phyloP scores from a whole-genome alignment of 805 yeast genomes.

The Saccharomyces paradoxus region DNA sequence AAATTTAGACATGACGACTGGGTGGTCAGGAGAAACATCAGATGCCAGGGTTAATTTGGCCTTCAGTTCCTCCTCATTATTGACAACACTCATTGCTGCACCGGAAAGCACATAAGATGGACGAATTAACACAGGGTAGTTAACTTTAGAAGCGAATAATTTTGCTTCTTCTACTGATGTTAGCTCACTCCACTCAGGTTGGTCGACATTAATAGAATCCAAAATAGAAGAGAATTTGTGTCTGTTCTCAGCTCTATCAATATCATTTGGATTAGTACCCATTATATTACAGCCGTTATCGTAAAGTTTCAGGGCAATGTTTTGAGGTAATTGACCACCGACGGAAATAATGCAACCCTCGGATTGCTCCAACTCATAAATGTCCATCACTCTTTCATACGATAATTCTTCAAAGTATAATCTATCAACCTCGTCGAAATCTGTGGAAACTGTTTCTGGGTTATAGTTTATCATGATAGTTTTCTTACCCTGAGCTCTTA shows the following conservation, averaged over 20 bases:
- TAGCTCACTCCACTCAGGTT: slow-evolving; percentile 96
- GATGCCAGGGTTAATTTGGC: slow-evolving; percentile 79
- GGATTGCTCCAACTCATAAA: slow-evolving; percentile 85
- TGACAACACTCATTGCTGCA: slow-evolving; percentile 96
- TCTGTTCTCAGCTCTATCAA: slow-evolving; percentile 96
- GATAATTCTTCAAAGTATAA: slow-evolving; percentile 92
- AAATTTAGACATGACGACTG: slow-evolving; percentile 93
- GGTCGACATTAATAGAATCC: slow-evolving; percentile 89
- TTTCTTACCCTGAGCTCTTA: slow-evolving; percentile 77
- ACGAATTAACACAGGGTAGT: slow-evolving; percentile 93
- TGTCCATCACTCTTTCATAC: slow-evolving; percentile 94
- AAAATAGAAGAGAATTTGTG: slow-evolving; percentile 92
- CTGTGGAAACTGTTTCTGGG: slow-evolving; percentile 98
- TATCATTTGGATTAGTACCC: slow-evolving; percentile 91
- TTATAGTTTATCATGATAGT: slow-evolving; percentile 96
- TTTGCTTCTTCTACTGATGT: slow-evolving; percentile 81
- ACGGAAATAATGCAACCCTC: slow-evolving; percentile 91
- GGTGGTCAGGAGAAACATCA: slow-evolving; percentile 89
- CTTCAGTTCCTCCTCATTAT: slow-evolving; percentile 69
- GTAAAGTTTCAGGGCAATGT: slow-evolving; percentile 83
- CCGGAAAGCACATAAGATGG: slow-evolving; percentile 96
- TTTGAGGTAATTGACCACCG: slow-evolving; percentile 97
- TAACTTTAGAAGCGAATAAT: slow-evolving; percentile 73
- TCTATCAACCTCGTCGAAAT: slow-evolving; percentile 96
- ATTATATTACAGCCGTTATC: slow-evolving; percentile 75